Evolutionary conservation across 1,284 basidiomycete genomes (phyloP), one percentile per base, ranked within the genome.

Genomic region (Cryptococcus hybrid): DNA sequence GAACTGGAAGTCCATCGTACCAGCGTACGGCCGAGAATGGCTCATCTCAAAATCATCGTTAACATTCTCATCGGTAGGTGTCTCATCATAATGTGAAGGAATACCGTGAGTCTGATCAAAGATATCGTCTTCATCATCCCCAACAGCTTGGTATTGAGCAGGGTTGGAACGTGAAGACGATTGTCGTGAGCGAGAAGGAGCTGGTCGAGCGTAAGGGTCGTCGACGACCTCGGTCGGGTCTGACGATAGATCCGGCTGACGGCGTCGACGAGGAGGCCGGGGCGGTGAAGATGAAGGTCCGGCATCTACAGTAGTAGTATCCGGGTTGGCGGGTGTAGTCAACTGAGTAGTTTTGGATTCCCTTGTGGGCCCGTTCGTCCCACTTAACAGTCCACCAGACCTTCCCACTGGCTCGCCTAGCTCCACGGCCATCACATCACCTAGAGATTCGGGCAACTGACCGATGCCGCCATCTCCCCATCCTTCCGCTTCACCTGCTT

Each of bases 381-480:
- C 52, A 40, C 36, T 43, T 11, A 12, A 47, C 18, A 47, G 52
- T 9, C 48, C 58, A 8, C 66, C 65, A 42, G 59, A 57, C 15
- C 73, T 48, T 13, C 71, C 69, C 2, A 63, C 55, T 0, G 74
- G 75, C 40, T 71, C 70, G 0, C 75, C 75, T 40, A 77, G 60
- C 49, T 71, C 65, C 2, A 74, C 57, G 2, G 74, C 71, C 61
- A 74, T 68, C 39, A 59, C 52, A 59, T 79, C 69, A 47, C 77
- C 72, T 45, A 71, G 58, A 58, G 63, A 65, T 52, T 78, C 73
- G 18, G 77, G 72, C 59, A 76, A 55, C 36, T 68, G 52, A 4
- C 68, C 67, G 9, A 71, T 58, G 37, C 73, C 76, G 46, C 73
- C 74, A 64, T 74, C 69, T 34, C 62, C 59, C 77, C 77, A 73